Evolutionary conservation across 1,139 yeast species (phyloP), one percentile per base, ranked within the genome.

Genomic region (Geotrichum restrictum): DNA sequence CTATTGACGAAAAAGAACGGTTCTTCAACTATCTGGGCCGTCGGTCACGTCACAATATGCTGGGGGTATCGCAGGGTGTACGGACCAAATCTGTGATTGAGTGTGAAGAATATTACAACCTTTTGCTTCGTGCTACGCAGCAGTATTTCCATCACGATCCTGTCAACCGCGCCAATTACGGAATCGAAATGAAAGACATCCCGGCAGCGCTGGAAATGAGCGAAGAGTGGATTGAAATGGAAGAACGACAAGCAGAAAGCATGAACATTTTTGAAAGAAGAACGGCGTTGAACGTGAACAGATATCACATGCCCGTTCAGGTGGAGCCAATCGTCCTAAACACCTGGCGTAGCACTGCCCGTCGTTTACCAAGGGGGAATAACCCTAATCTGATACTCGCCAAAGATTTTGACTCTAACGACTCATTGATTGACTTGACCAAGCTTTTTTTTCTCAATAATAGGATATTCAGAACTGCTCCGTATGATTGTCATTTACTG

Each of bases 161-260:
- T 7, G 27, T 56, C 55, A 34, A 62, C 59, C 22, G 53, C 53
- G 29, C 50, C 8, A 59, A 71, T 42, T 8, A 18, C 19, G 38
- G 39, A 3, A 61, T 75, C 13, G 62, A 65, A 7, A 72, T 74
- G 62, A 64, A 65, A 22, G 78, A 78, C 2, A 64, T 81, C 27
- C 86, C 86, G 0, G 69, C 72, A 1, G 78, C 83, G 0, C 68
- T 69, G 57, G 88, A 82, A 62, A 75, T 81, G 76, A 74, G 77
- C 55, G 72, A 71, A 18, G 67, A 68, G 19, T 80, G 77, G 65
- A 63, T 78, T 1, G 63, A 64, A 11, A 67, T 77, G 64, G 87
- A 82, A 61, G 78, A 78, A 41, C 62, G 64, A 5, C 81, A 78
- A 57, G 70, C 75, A 13, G 33, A 34, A 19, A 42, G 49, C 14